Conservation (phyloP, 1,284 basidiomycete genomes). For the Irpex sp. region DNA sequence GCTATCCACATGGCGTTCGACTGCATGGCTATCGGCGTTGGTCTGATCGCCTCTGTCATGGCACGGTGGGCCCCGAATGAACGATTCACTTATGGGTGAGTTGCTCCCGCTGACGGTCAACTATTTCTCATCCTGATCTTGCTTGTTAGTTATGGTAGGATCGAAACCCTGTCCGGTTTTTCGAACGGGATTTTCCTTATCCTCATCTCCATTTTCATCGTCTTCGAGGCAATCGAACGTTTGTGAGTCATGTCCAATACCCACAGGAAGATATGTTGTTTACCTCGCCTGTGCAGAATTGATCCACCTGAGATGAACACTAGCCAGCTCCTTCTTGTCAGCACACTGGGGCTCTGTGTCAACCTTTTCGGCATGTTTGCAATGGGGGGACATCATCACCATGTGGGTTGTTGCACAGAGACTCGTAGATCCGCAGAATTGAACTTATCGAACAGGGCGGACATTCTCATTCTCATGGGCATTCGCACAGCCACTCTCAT, state of each 20-base stretch:
- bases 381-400: constrained; percentile 93
- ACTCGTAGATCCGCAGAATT: background rate
- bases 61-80: constrained; percentile 96
- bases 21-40: constrained; percentile 96
- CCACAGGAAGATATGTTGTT: background rate
- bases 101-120: background rate
- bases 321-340: constrained; percentile 87
- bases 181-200: constrained; percentile 98
- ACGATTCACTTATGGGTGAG: constrained; percentile 91
- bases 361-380: constrained; percentile 99
- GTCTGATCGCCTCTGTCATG: constrained; percentile 95
- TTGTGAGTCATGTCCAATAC: constrained; percentile 52
- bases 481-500: constrained; percentile 24
- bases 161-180: constrained; percentile 98
- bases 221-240: constrained; percentile 96
- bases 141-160: constrained; percentile 78
- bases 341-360: constrained; percentile 84
- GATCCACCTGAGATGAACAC: constrained; percentile 99
- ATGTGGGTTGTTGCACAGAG: constrained; percentile 40
- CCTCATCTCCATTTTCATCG: constrained; percentile 95
- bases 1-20: constrained; percentile 99
- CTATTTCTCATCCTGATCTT: background rate
- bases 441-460: constrained; percentile 32
- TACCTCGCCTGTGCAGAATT: constrained; percentile 43
- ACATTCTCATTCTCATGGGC: constrained; percentile 21